phyloP scores from a whole-genome alignment of 1,139 yeast species.

The Taphrina populina region DNA sequence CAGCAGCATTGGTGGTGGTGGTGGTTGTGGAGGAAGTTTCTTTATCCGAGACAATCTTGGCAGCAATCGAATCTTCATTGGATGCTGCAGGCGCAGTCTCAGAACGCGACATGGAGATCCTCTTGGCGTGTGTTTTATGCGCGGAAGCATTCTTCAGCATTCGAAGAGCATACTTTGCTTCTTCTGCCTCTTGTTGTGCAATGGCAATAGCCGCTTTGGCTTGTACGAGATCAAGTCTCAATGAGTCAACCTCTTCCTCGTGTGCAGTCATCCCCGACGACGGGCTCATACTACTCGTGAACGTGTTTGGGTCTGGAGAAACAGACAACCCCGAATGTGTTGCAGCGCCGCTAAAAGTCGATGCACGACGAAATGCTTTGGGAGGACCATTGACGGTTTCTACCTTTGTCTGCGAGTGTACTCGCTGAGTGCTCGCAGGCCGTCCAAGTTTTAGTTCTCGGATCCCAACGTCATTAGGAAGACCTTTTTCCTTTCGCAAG shows the following conservation, averaged over 20 bases:
- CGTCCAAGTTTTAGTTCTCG: constrained; percentile 39
- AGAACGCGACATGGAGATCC: constrained; percentile 6
- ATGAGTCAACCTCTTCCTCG: constrained; percentile 33
- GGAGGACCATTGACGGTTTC: constrained; percentile 3
- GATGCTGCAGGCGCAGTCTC: constrained; percentile 18
- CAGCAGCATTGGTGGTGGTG: background rate
- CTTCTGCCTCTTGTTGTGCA: constrained; percentile 32
- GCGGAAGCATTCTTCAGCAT: constrained; percentile 11
- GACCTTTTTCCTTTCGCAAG: constrained; percentile 31
- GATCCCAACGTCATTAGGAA: constrained; percentile 34
- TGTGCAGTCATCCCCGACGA: constrained; percentile 2
- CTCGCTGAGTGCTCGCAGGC: constrained; percentile 34
- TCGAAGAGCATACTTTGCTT: constrained; percentile 29
- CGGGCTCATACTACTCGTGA: background rate
- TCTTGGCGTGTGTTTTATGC: background rate
- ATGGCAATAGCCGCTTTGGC: constrained; percentile 31
- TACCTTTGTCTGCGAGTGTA: constrained; percentile 8
- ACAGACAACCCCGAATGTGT: background rate
- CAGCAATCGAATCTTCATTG: background rate
- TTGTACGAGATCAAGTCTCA: constrained; percentile 30
- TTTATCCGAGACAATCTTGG: background rate
- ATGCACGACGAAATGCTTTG: constrained; percentile 18
- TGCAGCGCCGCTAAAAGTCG: constrained; percentile 1
- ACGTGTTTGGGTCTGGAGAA: background rate
- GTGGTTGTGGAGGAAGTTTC: background rate